Percentiles rank a stretch among this genome's conserved stretches.
Evolutionary conservation across 1,284 basidiomycete genomes (phyloP).

Genomic region (Gymnopus androsaceus): DNA sequence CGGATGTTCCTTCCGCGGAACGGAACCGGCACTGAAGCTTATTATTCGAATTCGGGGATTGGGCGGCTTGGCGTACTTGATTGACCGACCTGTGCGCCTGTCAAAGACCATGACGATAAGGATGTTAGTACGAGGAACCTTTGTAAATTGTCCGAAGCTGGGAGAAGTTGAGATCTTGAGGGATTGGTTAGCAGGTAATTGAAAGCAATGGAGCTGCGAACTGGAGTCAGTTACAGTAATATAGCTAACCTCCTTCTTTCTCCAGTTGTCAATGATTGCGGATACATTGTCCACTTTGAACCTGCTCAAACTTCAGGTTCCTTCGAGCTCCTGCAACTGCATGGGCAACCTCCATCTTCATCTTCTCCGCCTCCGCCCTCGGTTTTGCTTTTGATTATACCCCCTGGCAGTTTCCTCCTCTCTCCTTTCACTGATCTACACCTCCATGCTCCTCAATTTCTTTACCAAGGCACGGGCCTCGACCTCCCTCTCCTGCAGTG

Average conservation of each 20-base stretch:
- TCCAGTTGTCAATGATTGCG: conserved; percentile 52
- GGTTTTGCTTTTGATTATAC: conserved; percentile 27
- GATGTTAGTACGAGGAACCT: conserved; percentile 47
- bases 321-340: conserved; percentile 21
- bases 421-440: conserved; percentile 83
- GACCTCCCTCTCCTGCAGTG: conserved; percentile 84
- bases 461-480: conserved; percentile 83
- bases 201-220: background rate
- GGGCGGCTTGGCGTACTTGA: too few relatives aligned
- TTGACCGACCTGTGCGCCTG: too few relatives aligned
- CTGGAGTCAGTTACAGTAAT: too few relatives aligned
- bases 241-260: conserved; percentile 1
- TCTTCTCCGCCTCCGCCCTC: too few relatives aligned
- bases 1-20: too few relatives aligned
- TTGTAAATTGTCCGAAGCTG: conserved; percentile 57
- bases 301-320: conserved; percentile 39
- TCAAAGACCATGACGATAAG: too few relatives aligned
- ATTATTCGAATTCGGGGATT: too few relatives aligned
- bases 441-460: conserved; percentile 83
- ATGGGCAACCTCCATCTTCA: too few relatives aligned
- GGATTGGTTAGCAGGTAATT: conserved; percentile 62
- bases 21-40: too few relatives aligned
- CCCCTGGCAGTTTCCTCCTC: conserved; percentile 61
- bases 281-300: conserved; percentile 56
- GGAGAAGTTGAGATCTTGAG: conserved; percentile 54